phyloP scores from a whole-genome alignment of 2,329 filamentous ascomycete genomes.

The Venturia effusa region DNA sequence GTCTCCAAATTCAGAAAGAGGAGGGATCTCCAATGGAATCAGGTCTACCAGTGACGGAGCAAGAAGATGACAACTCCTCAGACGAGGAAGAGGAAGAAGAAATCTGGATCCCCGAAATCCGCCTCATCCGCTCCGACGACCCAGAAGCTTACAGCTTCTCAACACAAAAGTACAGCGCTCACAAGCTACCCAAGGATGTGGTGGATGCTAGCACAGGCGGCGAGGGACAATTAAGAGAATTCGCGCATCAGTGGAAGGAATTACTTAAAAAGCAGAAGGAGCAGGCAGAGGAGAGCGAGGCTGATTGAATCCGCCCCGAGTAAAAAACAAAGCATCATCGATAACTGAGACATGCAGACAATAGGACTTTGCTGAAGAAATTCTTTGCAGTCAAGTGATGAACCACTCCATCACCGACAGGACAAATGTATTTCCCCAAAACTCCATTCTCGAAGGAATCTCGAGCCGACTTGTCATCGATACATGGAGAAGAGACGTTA shows the following conservation, averaged over 20 bases:
- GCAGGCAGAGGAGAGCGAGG: slow-evolving; percentile 25
- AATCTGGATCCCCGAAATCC: slow-evolving; percentile 60
- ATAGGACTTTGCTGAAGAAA: too few relatives aligned
- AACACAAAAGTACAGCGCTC: slow-evolving; percentile 81
- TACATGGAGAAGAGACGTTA: too few relatives aligned
- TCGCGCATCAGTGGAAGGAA: slow-evolving; percentile 39
- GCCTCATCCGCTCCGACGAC: slow-evolving; percentile 73
- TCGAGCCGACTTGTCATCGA: too few relatives aligned
- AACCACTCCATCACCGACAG: too few relatives aligned
- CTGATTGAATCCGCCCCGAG: slow-evolving; percentile 17
- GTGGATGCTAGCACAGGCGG: slow-evolving; percentile 51
- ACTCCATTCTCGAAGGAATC: too few relatives aligned
- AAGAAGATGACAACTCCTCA: slow-evolving; percentile 15
- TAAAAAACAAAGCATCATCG: too few relatives aligned
- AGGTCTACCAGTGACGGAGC: background rate
- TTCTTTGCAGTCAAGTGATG: too few relatives aligned
- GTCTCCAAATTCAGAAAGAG: background rate
- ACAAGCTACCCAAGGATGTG: slow-evolving; percentile 90
- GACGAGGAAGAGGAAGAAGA: slow-evolving; percentile 40
- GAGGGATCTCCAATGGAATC: background rate
- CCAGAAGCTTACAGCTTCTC: slow-evolving; percentile 81
- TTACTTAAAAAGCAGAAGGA: slow-evolving; percentile 19
- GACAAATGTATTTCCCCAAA: too few relatives aligned
- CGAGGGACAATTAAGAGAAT: slow-evolving; percentile 66
- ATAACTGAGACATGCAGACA: too few relatives aligned